These are phyloP conservation scores for Jamesozyma hellenica DNA, from an alignment of 805 yeast species.

Conservation along the genomic window DNA sequence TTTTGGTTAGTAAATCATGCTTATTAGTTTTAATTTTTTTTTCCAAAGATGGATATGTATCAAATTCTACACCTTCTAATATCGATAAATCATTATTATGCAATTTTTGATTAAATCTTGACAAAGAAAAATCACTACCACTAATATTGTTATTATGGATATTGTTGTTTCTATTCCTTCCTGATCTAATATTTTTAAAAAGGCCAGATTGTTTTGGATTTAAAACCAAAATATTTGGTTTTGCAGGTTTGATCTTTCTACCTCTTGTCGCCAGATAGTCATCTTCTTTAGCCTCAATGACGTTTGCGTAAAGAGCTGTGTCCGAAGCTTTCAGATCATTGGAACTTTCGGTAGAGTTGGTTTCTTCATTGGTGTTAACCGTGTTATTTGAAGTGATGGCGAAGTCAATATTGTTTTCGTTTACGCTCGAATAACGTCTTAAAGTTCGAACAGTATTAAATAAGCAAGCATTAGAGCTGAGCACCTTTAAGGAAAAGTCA, in stretches of 20 bases:
- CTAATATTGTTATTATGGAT: background rate
- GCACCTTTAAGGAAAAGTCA: no score
- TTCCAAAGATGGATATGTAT: background rate
- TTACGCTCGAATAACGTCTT: no score
- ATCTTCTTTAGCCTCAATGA: no score
- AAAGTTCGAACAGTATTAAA: no score
- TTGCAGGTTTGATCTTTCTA: slow-evolving; percentile 23
- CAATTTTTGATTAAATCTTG: background rate
- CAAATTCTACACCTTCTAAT: slow-evolving; percentile 23
- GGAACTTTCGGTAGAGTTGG: no score
- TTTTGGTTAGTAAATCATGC: background rate
- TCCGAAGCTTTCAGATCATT: no score
- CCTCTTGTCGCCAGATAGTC: slow-evolving; percentile 10
- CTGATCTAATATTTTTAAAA: slow-evolving; percentile 5
- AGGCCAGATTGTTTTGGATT: slow-evolving; percentile 23
- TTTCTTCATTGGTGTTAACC: no score
- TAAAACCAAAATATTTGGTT: slow-evolving; percentile 21
- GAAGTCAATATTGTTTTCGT: no score
- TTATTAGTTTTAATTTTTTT: background rate
- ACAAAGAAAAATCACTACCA: background rate
- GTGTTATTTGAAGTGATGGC: no score
- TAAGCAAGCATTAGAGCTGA: no score
- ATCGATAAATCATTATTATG: slow-evolving; percentile 9
- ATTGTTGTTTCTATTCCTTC: background rate
- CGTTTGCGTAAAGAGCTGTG: no score